A percentile compares a stretch with the other conserved stretches of the same genome.
Conservation (phyloP, 257 asterid species). For the Solanum sejunctum region DNA sequence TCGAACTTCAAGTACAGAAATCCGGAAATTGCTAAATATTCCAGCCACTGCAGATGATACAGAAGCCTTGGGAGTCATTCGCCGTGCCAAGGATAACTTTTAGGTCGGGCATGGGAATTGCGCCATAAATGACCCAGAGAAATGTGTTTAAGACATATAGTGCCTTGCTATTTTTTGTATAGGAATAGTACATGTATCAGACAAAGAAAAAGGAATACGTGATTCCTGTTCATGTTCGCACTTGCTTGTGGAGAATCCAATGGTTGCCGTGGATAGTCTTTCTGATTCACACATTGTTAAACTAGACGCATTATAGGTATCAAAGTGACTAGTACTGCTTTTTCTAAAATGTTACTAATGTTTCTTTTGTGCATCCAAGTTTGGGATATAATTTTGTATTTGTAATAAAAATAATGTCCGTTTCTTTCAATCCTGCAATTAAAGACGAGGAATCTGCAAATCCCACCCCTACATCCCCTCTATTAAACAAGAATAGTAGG, state of each 20-base stretch:
- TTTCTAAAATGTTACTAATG: background rate
- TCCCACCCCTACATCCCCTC: background rate
- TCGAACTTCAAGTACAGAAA: constrained; percentile 77
- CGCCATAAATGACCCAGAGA: background rate
- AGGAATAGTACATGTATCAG: background rate
- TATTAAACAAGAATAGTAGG: background rate
- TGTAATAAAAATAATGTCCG: background rate
- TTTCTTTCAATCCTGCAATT: background rate
- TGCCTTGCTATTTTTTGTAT: background rate
- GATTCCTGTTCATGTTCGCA: background rate
- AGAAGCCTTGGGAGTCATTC: constrained; percentile 62
- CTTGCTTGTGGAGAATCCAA: background rate
- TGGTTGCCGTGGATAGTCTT: background rate
- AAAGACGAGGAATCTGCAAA: background rate
- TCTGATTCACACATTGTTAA: background rate
- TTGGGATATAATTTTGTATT: background rate
- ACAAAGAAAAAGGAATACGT: background rate
- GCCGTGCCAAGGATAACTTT: constrained; percentile 77
- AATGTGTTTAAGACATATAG: background rate
- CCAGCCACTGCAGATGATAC: constrained; percentile 59
- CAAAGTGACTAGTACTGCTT: background rate
- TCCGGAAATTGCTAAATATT: constrained; percentile 54
- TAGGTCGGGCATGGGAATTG: constrained; percentile 14
- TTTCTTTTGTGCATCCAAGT: background rate
- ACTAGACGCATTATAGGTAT: background rate